Base-by-base conservation (phyloP, 805 yeast genomes). In the Yarrowia deformans region DNA sequence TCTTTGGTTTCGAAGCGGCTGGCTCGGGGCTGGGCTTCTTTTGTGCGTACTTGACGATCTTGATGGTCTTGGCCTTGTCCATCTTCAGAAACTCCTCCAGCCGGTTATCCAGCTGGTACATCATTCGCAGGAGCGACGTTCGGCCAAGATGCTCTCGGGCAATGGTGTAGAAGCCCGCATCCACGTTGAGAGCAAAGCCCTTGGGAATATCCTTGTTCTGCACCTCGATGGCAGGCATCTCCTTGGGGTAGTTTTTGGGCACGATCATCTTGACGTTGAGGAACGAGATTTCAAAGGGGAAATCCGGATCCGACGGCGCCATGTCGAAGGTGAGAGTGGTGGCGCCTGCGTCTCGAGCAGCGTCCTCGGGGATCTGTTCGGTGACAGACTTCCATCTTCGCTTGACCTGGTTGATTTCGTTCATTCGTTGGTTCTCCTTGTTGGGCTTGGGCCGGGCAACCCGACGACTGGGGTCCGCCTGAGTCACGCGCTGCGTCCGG, bases 241-340 rank as follows among this genome's bases (percentile, higher is more conserved):
- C 74, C 29, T 37, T 48, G 0, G 92, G 92, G 72, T 88, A 90
- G 42, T 78, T 78, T 1, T 77, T 74, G 0, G 94, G 91, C 3
- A 90, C 79, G 46, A 81, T 77, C 40, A 90, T 75, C 55, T 85
- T 83, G 40, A 89, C 73, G 63, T 84, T 82, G 69, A 90, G 79
- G n/a, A 75, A 73, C 2, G 82, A 83, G 39, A 90, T 76, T 68
- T 88, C 91, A 74, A 82, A 89, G 0, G 93, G 89, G 74, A 90
- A 90, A 55, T 89, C 90, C 0, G 93, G 93, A 74, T 89, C 93
- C 0, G 88, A 81, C 0, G 93, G 93, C 9, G 61, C 69, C 42
- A 78, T 52, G 8, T 68, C 29, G 12, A 73, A 52, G 1, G 34
- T 43, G 14, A 61, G 56, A 52, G 50, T 71, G 3, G 61, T 58